Evolutionary conservation across 352 stramenopile genomes (phyloP), one percentile per base, ranked within the genome.

Genomic region (Globisporangium abappressorium): DNA sequence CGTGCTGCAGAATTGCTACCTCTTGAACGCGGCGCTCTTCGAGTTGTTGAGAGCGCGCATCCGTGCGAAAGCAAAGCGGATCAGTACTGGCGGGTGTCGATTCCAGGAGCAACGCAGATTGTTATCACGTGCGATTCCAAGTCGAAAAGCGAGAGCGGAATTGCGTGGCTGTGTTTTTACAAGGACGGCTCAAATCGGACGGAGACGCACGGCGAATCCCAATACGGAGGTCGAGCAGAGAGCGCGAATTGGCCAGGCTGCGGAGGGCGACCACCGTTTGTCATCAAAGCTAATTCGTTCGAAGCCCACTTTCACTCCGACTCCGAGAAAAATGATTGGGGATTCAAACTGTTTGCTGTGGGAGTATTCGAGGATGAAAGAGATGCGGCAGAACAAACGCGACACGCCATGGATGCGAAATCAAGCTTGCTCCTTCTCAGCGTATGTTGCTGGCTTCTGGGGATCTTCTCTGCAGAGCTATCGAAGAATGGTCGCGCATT

Each of bases 281-380:
- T 89, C 22, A 81, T 97, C 24, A 76, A 95, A 9, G 75, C 65
- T 0, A 82, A 96, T 46, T 75, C 72, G 14, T 89, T 92, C 65
- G 84, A 94, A 60, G 85, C 89, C 1, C 82, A 93, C 57, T 96
- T 96, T 57, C 85, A 95, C 66, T 93, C 86, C 1, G 86, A 96
- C 64, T 78, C 73, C 1, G 91, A 76, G 20, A 82, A 86, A n/a
- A 93, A 91, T 46, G 89, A 98, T 66, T 98, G 92, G 92, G 92
- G 92, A 0, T 97, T 92, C 68, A 94, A 94, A 57, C 71, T 98
- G 2, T 95, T 81, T 47, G 89, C 85, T 14, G 73, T 91, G 33
- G 86, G 85, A 3, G 72, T 91, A 22, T 89, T 89, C 53, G 73
- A 82, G n/a, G 70, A 77, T 3, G 77, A 68, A 59, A 65, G 69